A percentile compares a stretch with the other conserved stretches of the same genome.
phyloP scores from a whole-genome alignment of 441 rosid genomes.

The Pelargonium cotyledonis region DNA sequence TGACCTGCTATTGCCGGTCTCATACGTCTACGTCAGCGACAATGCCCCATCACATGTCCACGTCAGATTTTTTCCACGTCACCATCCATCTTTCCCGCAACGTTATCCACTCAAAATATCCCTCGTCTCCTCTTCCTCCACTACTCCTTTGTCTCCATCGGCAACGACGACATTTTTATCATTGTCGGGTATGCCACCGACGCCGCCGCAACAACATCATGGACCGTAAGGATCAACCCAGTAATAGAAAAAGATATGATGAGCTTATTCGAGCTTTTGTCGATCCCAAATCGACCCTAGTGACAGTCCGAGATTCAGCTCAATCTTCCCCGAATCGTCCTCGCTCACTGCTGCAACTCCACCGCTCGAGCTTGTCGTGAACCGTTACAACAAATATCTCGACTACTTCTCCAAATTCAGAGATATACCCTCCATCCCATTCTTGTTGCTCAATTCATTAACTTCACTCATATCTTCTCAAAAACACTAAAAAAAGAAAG shows the following conservation, averaged over 20 bases:
- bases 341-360: conserved; percentile 1
- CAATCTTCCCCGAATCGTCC: conserved; percentile 33
- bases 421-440: no score
- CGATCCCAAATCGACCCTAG: conserved; percentile 73
- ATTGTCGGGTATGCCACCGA: conserved; percentile 17
- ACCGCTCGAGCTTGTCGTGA: conserved; percentile 25
- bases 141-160: conserved; percentile 4
- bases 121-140: no score
- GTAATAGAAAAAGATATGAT: conserved; percentile 57
- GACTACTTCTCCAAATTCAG: conserved; percentile 12
- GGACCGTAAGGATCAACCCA: conserved; percentile 29
- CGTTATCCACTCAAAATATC: no score
- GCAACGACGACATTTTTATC: conserved; percentile 56
- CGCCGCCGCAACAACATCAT: background rate
- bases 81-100: no score
- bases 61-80: no score
- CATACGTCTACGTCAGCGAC: no score
- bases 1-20: no score
- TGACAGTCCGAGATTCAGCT: conserved; percentile 69
- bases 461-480: background rate
- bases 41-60: no score
- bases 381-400: conserved; percentile 39
- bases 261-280: conserved; percentile 35
- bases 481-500: background rate
- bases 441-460: background rate